Base-by-base conservation (phyloP, 2,329 filamentous ascomycete species). In the Bipolaris sorokiniana region DNA sequence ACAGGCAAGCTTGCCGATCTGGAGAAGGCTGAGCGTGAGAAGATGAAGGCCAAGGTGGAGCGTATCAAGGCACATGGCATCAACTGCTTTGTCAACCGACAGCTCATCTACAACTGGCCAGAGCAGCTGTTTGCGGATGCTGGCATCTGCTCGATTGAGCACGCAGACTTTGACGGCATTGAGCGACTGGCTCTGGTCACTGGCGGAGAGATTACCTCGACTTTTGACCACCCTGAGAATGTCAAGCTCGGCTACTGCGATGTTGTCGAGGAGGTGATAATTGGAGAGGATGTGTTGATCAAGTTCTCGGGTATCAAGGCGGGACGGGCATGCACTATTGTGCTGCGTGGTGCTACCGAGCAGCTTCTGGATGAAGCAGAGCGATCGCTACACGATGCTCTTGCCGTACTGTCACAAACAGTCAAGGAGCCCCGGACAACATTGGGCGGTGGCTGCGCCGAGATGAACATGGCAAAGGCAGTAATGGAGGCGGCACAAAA, bases 61-160 rank as follows among this genome's bases (percentile, higher is more conserved):
- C 94, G 92, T 79, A 99, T 99, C 82, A 99, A 98, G 86, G 86
- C 92, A 45, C 95, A 99, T 74, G 95, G 95, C 58, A 97, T 99
- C 82, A 99, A 99, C 86, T 98, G 95, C 84, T 99, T 99, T 79
- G 97, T 99, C 79, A 99, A 99, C 86, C 86, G 95, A 69, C 95
- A 99, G 79, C 87, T 99, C 63, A 99, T 99, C 81, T 99, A 99
- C 85, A 99, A 99, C 84, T 99, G 95, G 95, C 95, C 95, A 5
- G 95, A 99, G 80, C 95, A 99, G 81, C 89, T 99, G 45, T 99
- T 99, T 75, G 92, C 94, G 34, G 95, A 99, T 77, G 94, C 93
- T 7, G 95, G 95, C 61, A 98, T 99, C 79, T 91, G 96, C 84
- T 97, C 92, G 26, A 99, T 99, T 69, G 95, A 99, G 82, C 95